A percentile compares a stretch with the other conserved stretches of the same genome.
phyloP scores from a whole-genome alignment of 108 stramenopile species.

The Nannochloropsis salina region DNA sequence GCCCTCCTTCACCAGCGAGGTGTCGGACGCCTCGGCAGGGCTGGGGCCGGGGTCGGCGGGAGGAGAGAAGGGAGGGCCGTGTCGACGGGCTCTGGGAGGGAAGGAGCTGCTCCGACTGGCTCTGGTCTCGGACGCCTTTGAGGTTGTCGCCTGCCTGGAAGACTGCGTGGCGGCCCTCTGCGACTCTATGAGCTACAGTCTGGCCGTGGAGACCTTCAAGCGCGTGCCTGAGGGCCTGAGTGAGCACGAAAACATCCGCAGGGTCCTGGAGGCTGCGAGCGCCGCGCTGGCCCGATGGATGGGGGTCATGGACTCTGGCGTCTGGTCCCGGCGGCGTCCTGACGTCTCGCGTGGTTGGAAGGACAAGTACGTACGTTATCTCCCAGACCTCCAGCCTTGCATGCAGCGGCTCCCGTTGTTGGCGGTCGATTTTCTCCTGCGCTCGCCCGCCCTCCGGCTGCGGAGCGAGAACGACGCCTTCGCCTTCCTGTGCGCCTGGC shows the following conservation, averaged over 20 bases:
- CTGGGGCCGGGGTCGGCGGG: neutral
- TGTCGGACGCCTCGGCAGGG: neutral
- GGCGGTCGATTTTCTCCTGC: neutral
- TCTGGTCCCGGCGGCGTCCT: neutral
- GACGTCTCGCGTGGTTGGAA: neutral
- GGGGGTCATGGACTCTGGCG: neutral
- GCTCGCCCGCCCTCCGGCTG: neutral
- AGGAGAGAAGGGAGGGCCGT: neutral
- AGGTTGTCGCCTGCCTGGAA: neutral
- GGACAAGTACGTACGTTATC: slow-evolving; percentile 9
- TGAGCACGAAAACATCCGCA: neutral
- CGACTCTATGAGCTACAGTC: neutral
- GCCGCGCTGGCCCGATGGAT: neutral
- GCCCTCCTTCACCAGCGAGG: neutral
- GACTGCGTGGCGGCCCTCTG: neutral
- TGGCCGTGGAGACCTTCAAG: neutral
- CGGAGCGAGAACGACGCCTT: neutral
- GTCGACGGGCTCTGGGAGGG: neutral
- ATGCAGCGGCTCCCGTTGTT: neutral
- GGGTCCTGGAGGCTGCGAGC: neutral
- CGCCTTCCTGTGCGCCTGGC: slow-evolving; percentile 3
- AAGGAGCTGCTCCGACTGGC: neutral
- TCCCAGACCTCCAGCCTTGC: neutral
- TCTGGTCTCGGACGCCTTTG: neutral
- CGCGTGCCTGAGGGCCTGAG: neutral